Conservation (phyloP, 1,284 basidiomycete species). For the Puccinia hordei region DNA sequence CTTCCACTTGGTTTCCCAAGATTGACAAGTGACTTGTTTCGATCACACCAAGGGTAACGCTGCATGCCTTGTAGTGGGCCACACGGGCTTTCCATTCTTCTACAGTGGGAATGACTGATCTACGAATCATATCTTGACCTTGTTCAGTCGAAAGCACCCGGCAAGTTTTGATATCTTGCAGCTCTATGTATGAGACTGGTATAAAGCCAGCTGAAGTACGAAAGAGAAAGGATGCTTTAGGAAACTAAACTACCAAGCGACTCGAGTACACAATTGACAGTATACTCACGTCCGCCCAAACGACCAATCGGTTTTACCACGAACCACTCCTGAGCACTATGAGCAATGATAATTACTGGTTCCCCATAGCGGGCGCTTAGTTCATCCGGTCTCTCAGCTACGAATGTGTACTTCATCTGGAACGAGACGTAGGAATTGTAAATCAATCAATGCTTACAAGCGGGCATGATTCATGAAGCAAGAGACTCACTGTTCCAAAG, state of each 20-base stretch:
- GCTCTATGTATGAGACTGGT: constrained; percentile 14
- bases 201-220: constrained; percentile 25
- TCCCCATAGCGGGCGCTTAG: constrained; percentile 29
- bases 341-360: constrained; percentile 65
- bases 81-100: constrained; percentile 31
- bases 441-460: neutral
- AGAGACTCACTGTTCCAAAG: constrained; percentile 23
- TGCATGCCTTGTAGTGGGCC: constrained; percentile 14
- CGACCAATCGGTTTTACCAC: constrained; percentile 52
- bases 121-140: neutral
- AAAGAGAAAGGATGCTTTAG: neutral
- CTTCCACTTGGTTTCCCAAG: neutral
- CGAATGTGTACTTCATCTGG: constrained; percentile 33
- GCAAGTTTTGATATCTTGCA: constrained; percentile 12
- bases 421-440: neutral
- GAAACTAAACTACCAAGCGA: neutral
- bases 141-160: neutral
- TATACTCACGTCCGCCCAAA: constrained; percentile 42
- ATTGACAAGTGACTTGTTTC: neutral
- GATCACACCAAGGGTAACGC: constrained; percentile 10
- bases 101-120: constrained; percentile 18
- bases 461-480: too few relatives aligned
- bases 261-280: neutral
- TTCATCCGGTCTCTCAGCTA: constrained; percentile 40
- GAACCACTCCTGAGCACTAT: constrained; percentile 62